phyloP scores from a whole-genome alignment of 805 yeast species.

The Kuraishia molischiana region DNA sequence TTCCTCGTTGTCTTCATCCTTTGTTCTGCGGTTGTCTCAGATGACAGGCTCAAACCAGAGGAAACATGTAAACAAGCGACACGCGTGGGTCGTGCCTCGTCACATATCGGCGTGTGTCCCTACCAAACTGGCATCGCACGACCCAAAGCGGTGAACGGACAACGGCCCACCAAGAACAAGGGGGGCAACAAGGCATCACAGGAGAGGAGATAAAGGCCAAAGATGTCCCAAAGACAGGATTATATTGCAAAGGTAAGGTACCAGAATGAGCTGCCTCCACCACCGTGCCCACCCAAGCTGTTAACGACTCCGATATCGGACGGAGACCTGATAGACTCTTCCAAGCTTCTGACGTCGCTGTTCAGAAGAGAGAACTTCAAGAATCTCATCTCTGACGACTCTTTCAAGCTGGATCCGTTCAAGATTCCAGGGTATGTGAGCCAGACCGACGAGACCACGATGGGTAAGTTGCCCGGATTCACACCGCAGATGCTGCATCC shows the following conservation, averaged over 20 bases:
- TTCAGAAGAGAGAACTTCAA: slow-evolving; percentile 69
- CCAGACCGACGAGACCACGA: slow-evolving; percentile 32
- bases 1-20: too few species aligned
- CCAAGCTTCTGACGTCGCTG: slow-evolving; percentile 55
- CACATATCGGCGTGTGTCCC: too few species aligned
- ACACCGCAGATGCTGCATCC: slow-evolving; percentile 46
- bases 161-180: too few species aligned
- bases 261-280: slow-evolving; percentile 84
- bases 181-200: too few species aligned
- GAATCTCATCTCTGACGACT: slow-evolving; percentile 30
- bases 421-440: slow-evolving; percentile 61
- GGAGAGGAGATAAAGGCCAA: too few species aligned
- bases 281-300: slow-evolving; percentile 84
- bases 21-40: too few species aligned
- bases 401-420: slow-evolving; percentile 62
- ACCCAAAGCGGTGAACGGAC: too few species aligned
- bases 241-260: slow-evolving; percentile 78
- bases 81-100: too few species aligned
- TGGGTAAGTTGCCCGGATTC: slow-evolving; percentile 23
- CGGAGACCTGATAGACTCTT: slow-evolving; percentile 34
- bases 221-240: slow-evolving; percentile 40
- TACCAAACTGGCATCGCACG: too few species aligned
- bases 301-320: slow-evolving; percentile 41
- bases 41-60: too few species aligned
- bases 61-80: too few species aligned